phyloP scores from a whole-genome alignment of 352 stramenopile species.

The Globisporangium ultimum region DNA sequence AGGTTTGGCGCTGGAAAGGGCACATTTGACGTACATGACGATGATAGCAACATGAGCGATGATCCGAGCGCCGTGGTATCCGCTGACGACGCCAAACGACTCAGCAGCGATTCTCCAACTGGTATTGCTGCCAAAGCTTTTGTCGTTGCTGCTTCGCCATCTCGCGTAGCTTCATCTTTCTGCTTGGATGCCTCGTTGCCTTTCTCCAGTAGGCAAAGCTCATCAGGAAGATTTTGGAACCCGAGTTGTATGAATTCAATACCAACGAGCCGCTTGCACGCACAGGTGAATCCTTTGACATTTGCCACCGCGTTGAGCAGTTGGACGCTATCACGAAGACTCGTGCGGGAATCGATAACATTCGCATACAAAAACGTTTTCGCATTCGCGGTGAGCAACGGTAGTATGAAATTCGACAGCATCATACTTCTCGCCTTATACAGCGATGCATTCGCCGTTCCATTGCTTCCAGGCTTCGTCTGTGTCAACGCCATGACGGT shows the following conservation, averaged over 20 bases:
- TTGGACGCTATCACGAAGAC: slow-evolving; percentile 54
- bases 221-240: slow-evolving; percentile 33
- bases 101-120: slow-evolving; percentile 33
- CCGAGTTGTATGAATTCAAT: slow-evolving; percentile 46
- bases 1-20: neutral
- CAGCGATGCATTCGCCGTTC: neutral
- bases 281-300: slow-evolving; percentile 49
- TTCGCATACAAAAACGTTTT: slow-evolving; percentile 67
- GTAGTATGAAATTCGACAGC: slow-evolving; percentile 62
- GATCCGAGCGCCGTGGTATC: neutral
- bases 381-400: slow-evolving; percentile 53
- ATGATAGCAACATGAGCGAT: slow-evolving; percentile 5
- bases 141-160: slow-evolving; percentile 7
- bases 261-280: slow-evolving; percentile 46
- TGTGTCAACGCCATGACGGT: neutral
- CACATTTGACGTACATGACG: neutral
- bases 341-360: slow-evolving; percentile 66
- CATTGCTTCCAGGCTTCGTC: neutral
- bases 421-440: slow-evolving; percentile 20
- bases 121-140: slow-evolving; percentile 26
- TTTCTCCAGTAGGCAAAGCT: slow-evolving; percentile 10
- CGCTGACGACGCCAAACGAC: slow-evolving; percentile 18
- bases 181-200: slow-evolving; percentile 4
- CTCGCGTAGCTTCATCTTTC: neutral
- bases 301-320: slow-evolving; percentile 65